Percentiles rank a stretch among this genome's conserved stretches.
phyloP scores from a whole-genome alignment of 129 eudicot genomes.

The Helianthus annuus region DNA sequence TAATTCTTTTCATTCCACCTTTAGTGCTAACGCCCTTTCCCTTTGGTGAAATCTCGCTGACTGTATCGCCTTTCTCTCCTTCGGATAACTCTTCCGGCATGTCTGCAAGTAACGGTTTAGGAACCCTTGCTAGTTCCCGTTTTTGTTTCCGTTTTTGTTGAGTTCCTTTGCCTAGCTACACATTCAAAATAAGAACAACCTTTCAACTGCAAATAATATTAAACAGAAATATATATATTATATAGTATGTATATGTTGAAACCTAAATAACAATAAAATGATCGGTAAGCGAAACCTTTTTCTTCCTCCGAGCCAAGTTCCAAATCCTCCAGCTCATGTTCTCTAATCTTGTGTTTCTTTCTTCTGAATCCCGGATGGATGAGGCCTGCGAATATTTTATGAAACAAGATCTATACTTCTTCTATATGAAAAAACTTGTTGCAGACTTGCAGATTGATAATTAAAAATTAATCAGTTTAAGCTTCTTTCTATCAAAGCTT shows the following conservation, averaged over 20 bases:
- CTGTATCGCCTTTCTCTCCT: slow-evolving; percentile 69
- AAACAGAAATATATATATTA: too few species aligned
- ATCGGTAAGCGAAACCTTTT: slow-evolving; percentile 42
- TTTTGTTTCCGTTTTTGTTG: slow-evolving; percentile 46
- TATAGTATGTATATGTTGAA: background rate
- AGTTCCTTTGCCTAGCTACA: slow-evolving; percentile 63
- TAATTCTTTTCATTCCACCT: slow-evolving; percentile 65
- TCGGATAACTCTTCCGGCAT: slow-evolving; percentile 81
- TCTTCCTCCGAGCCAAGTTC: slow-evolving; percentile 89
- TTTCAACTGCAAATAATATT: background rate
- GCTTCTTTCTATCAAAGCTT: too few species aligned
- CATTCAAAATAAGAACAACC: slow-evolving; percentile 7
- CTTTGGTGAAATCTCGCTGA: slow-evolving; percentile 48
- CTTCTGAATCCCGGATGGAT: slow-evolving; percentile 77
- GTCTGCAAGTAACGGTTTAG: slow-evolving; percentile 64
- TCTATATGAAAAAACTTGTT: too few species aligned
- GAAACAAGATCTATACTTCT: background rate
- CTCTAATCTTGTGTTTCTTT: slow-evolving; percentile 86
- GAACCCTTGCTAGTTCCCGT: slow-evolving; percentile 54
- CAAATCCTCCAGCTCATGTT: slow-evolving; percentile 93
- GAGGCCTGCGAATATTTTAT: slow-evolving; percentile 55
- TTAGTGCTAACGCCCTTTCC: slow-evolving; percentile 40
- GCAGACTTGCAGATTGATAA: background rate
- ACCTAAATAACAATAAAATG: background rate
- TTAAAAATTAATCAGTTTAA: background rate